Percentiles rank a stretch among this genome's conserved stretches.
phyloP scores from a whole-genome alignment of 2,329 filamentous ascomycete species.

The Sporothrix dimorphospora region DNA sequence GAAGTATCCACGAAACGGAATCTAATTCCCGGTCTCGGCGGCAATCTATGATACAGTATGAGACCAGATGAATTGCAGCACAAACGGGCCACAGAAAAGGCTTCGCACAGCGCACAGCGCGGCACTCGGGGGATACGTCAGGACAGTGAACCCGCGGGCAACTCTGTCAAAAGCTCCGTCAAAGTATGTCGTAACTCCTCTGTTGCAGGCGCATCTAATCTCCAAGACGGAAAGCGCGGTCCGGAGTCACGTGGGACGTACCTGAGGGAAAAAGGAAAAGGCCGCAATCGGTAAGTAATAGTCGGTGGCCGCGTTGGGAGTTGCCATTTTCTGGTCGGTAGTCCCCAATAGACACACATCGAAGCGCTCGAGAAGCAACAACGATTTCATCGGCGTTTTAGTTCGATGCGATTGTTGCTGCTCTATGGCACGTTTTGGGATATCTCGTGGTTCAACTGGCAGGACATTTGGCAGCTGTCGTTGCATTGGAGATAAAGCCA shows the following conservation, averaged over 20 bases:
- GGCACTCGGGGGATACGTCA: constrained; percentile 11
- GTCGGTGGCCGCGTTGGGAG: constrained; percentile 7
- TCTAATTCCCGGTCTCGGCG: constrained; percentile 24
- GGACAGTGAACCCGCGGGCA: not conserved
- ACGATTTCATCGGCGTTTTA: not conserved
- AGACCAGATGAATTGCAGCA: not conserved
- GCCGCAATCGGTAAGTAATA: not conserved
- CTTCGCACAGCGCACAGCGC: constrained; percentile 8
- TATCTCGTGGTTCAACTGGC: not conserved
- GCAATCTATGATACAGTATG: not conserved
- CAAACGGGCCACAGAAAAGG: not conserved
- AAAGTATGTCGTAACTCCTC: no score
- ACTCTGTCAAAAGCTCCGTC: not conserved
- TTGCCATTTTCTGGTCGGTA: not conserved
- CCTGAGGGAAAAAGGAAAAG: not conserved
- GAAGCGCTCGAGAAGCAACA: not conserved
- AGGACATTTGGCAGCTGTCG: no score
- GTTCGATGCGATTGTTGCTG: not conserved
- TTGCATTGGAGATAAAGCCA: not conserved
- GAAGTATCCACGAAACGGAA: not conserved
- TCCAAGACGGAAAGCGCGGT: constrained; percentile 8
- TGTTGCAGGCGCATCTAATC: constrained; percentile 19
- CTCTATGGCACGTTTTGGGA: not conserved
- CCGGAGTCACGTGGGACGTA: constrained; percentile 10
- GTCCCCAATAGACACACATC: constrained; percentile 2